Percentiles rank a stretch among this genome's conserved stretches.
These are phyloP conservation scores for Daldinia bambusicola DNA, from an alignment of 495 filamentous ascomycete genomes.

Conservation along the genomic window DNA sequence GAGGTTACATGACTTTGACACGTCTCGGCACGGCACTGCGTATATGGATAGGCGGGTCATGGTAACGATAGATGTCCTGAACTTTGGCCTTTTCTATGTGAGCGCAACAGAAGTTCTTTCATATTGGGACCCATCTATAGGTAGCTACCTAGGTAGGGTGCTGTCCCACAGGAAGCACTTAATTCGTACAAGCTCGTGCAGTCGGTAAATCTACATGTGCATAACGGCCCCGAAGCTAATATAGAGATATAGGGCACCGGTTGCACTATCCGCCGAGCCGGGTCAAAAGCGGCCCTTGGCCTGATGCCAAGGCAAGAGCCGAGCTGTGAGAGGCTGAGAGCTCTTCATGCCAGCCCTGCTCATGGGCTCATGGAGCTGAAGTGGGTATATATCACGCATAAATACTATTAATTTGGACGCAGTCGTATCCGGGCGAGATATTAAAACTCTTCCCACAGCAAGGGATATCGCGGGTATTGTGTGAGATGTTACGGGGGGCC, in stretches of 20 bases:
- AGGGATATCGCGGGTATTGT: slow-evolving; percentile 26
- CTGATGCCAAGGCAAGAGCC: slow-evolving; percentile 29
- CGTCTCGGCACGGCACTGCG: background rate
- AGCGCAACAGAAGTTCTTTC: background rate
- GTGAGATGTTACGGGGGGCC: slow-evolving; percentile 36
- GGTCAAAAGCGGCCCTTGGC: slow-evolving; percentile 21
- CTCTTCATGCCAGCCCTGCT: slow-evolving; percentile 20
- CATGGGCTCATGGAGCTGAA: slow-evolving; percentile 33
- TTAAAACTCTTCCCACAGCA: slow-evolving; percentile 12
- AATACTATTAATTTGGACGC: slow-evolving; percentile 7
- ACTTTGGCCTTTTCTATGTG: background rate
- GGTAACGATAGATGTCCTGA: background rate
- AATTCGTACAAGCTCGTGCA: background rate
- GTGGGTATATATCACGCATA: background rate
- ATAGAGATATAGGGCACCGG: slow-evolving; percentile 6
- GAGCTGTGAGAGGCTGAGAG: slow-evolving; percentile 31
- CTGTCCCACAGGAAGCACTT: background rate
- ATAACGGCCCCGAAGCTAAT: background rate
- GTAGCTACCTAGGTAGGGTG: background rate
- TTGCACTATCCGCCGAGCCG: slow-evolving; percentile 31
- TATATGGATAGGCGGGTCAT: background rate
- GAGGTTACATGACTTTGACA: background rate
- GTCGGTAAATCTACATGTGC: slow-evolving; percentile 8
- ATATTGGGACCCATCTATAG: too few relatives aligned
- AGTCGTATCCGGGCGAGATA: slow-evolving; percentile 15